Evolutionary conservation across 1,139 yeast genomes (phyloP).

Genomic region (Lodderomyces pseudojiufengensis): DNA sequence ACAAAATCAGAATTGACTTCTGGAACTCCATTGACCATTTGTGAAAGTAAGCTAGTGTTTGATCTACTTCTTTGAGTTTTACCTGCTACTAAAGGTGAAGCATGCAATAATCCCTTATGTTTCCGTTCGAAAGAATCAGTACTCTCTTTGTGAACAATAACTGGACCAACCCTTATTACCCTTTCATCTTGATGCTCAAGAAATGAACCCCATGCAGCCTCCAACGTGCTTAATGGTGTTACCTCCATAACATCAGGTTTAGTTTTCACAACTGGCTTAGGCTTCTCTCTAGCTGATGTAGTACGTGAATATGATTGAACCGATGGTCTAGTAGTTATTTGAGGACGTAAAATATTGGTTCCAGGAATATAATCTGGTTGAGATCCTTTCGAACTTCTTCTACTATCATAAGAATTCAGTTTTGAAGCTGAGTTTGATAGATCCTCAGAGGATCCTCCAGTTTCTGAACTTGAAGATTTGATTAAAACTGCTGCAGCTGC

Average conservation of each 20-base stretch:
- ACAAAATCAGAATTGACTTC: slow-evolving; percentile 8
- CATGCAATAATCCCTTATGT: slow-evolving; percentile 53
- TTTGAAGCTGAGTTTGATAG: slow-evolving; percentile 11
- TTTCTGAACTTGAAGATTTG: slow-evolving; percentile 22
- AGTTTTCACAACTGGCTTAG: slow-evolving; percentile 14
- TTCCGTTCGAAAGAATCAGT: slow-evolving; percentile 56
- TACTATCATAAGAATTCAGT: slow-evolving; percentile 5
- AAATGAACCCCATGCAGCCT: slow-evolving; percentile 64
- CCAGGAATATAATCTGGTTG: slow-evolving; percentile 49
- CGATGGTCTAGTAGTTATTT: slow-evolving; percentile 39
- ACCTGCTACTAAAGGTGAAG: slow-evolving; percentile 52
- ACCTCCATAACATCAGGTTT: slow-evolving; percentile 39
- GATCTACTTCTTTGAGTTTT: slow-evolving; percentile 21
- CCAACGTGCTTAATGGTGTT: slow-evolving; percentile 56
- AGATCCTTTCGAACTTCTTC: slow-evolving; percentile 6
- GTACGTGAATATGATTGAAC: slow-evolving; percentile 13
- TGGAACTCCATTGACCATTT: slow-evolving; percentile 53
- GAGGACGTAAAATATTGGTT: slow-evolving; percentile 55
- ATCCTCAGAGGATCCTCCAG: slow-evolving; percentile 14
- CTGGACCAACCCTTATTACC: slow-evolving; percentile 61
- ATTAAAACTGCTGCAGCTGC: slow-evolving; percentile 46
- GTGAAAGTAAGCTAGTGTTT: slow-evolving; percentile 39
- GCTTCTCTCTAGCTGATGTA: slow-evolving; percentile 4
- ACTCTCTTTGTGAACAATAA: slow-evolving; percentile 28
- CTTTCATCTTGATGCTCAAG: slow-evolving; percentile 67